Evolutionary conservation across 176 grass and related monocot genomes (phyloP).

Genomic region (Puya raimondii): DNA sequence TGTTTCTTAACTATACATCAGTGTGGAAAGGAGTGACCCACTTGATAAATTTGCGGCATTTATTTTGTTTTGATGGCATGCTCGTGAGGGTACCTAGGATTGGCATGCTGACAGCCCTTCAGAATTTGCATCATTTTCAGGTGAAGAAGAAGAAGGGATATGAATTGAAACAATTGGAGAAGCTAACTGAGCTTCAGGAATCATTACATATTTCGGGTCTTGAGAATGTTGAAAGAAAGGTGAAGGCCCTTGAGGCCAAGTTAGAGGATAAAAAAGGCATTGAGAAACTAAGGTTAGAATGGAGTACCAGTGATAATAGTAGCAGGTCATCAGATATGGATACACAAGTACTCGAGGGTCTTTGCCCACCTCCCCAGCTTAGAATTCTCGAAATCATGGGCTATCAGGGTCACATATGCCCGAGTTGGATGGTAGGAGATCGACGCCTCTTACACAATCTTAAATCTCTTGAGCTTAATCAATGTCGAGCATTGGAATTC

Average conservation of each 20-base stretch:
- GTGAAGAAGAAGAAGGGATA: neutral
- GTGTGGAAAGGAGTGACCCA: too few relatives aligned
- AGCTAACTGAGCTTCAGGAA: conserved; percentile 16
- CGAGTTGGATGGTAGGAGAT: conserved; percentile 12
- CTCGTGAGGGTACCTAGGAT: neutral
- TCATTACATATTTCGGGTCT: neutral
- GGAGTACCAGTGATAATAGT: neutral
- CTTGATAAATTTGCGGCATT: too few relatives aligned
- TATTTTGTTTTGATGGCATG: too few relatives aligned
- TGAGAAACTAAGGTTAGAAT: neutral
- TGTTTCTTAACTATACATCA: neutral
- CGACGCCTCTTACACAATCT: neutral
- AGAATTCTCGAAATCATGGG: neutral
- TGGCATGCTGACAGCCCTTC: conserved; percentile 6
- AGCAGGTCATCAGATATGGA: neutral
- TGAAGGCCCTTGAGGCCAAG: neutral
- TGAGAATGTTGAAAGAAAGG: conserved; percentile 4
- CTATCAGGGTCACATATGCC: neutral
- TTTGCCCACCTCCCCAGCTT: conserved; percentile 5
- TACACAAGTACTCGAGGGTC: conserved; percentile 3
- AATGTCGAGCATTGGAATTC: neutral
- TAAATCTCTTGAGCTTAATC: neutral
- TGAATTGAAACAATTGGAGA: conserved; percentile 23
- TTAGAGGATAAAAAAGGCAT: neutral
- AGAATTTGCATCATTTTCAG: neutral